These are phyloP conservation scores for Penicillium longicatenatum DNA, from an alignment of 495 filamentous ascomycete species.

Conservation along the genomic window DNA sequence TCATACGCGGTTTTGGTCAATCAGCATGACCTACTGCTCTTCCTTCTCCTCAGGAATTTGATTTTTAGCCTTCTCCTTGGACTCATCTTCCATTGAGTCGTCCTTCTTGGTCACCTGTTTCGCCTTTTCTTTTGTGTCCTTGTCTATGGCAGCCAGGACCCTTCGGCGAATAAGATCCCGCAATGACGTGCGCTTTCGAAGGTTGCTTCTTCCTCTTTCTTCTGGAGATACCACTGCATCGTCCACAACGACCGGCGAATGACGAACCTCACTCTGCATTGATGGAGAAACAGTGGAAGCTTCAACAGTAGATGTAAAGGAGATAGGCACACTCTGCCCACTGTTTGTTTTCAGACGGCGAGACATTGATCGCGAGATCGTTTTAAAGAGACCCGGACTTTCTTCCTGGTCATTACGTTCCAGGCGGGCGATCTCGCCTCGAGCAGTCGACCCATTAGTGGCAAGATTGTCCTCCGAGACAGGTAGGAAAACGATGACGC, in stretches of 20 bases:
- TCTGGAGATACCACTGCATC: background rate
- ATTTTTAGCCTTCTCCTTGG: background rate
- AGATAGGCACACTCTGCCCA: conserved; percentile 28
- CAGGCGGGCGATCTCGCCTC: conserved; percentile 65
- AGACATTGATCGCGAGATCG: conserved; percentile 36
- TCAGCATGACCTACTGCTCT: background rate
- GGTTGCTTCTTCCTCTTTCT: background rate
- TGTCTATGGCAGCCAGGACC: background rate
- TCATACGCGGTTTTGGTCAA: background rate
- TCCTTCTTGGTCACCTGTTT: background rate
- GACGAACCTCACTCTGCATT: conserved; percentile 7
- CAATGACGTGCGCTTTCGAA: conserved; percentile 5
- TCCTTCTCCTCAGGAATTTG: background rate
- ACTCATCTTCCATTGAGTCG: background rate
- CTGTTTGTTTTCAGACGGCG: conserved; percentile 39
- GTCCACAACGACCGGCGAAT: background rate
- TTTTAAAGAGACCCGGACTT: conserved; percentile 33
- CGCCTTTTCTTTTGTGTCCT: background rate
- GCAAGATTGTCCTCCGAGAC: conserved; percentile 71
- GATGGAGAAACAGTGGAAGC: background rate
- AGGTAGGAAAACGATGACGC: conserved; percentile 70
- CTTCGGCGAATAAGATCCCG: conserved; percentile 4
- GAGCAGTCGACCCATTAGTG: conserved; percentile 66
- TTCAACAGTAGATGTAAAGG: conserved; percentile 13
- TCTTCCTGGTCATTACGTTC: conserved; percentile 45